Conservation (phyloP, 2,329 filamentous ascomycete species). For the Metarhizium humberi region DNA sequence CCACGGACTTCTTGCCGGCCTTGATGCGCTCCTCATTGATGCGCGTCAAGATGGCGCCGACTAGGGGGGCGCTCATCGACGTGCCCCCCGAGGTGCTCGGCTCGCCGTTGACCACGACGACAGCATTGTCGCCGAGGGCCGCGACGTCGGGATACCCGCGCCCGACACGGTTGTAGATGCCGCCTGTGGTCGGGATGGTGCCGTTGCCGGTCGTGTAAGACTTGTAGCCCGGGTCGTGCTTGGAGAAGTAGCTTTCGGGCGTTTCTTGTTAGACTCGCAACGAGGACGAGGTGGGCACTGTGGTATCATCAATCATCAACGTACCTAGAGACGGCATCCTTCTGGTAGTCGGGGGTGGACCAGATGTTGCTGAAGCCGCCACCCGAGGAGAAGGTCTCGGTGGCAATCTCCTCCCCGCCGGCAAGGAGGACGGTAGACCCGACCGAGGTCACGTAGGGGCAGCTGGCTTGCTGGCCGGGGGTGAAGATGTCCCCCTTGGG, state of each 20-base stretch:
- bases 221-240: too few species aligned
- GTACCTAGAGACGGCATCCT: conserved; percentile 12
- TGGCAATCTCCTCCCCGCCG: conserved; percentile 8
- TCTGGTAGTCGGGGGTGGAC: conserved; percentile 36
- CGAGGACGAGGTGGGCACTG: too few species aligned
- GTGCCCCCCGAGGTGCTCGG: conserved; percentile 6
- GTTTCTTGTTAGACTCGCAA: too few species aligned
- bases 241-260: too few species aligned
- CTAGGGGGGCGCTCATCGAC: conserved; percentile 10
- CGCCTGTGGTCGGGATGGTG: not conserved
- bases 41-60: conserved; percentile 11
- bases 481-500: conserved; percentile 31
- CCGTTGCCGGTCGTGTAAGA: too few species aligned
- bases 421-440: conserved; percentile 33
- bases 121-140: conserved; percentile 35
- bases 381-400: conserved; percentile 31
- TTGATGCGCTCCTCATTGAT: conserved; percentile 12
- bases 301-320: not conserved
- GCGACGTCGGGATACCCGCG: conserved; percentile 29
- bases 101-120: conserved; percentile 27
- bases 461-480: conserved; percentile 35
- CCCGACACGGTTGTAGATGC: conserved; percentile 31
- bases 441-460: conserved; percentile 40
- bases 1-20: conserved; percentile 26
- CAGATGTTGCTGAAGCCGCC: conserved; percentile 43